phyloP scores from a whole-genome alignment of 1,139 yeast species.

The Zygosaccharomyces sapae region DNA sequence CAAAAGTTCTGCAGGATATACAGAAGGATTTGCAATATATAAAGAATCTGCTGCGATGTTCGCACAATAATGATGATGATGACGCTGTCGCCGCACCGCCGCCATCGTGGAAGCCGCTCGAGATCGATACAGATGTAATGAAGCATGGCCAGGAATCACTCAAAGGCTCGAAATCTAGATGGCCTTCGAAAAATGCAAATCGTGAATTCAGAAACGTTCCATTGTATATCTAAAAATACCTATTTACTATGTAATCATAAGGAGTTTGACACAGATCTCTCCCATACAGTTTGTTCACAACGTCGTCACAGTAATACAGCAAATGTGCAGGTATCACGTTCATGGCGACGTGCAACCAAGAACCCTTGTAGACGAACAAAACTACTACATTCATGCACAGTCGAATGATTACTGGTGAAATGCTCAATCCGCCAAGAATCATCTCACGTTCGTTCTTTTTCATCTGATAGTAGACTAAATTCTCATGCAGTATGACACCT shows the following conservation, averaged over 20 bases:
- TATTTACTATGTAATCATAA: constrained; percentile 21
- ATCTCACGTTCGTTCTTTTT: constrained; percentile 24
- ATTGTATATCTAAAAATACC: constrained; percentile 8
- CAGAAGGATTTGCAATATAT: constrained; percentile 8
- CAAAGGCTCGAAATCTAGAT: constrained; percentile 1
- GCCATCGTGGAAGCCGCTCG: constrained; percentile 1
- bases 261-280: constrained; percentile 30
- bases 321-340: constrained; percentile 33
- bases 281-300: constrained; percentile 26
- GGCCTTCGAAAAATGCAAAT: no score
- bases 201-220: constrained; percentile 9
- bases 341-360: constrained; percentile 24
- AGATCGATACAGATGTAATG: constrained; percentile 5
- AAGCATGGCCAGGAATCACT: constrained; percentile 2
- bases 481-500: constrained; percentile 29
- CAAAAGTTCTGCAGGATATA: constrained; percentile 15
- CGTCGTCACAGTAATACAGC: constrained; percentile 29
- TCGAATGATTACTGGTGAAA: constrained; percentile 25
- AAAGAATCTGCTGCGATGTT: background rate
- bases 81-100: background rate
- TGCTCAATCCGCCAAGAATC: constrained; percentile 22
- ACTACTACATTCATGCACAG: constrained; percentile 23
- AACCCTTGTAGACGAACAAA: constrained; percentile 20
- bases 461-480: constrained; percentile 28
- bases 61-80: no score